Evolutionary conservation across 2,329 filamentous ascomycete species (phyloP), one percentile per base, ranked within the genome.

Genomic region (Scedosporium minutisporum): DNA sequence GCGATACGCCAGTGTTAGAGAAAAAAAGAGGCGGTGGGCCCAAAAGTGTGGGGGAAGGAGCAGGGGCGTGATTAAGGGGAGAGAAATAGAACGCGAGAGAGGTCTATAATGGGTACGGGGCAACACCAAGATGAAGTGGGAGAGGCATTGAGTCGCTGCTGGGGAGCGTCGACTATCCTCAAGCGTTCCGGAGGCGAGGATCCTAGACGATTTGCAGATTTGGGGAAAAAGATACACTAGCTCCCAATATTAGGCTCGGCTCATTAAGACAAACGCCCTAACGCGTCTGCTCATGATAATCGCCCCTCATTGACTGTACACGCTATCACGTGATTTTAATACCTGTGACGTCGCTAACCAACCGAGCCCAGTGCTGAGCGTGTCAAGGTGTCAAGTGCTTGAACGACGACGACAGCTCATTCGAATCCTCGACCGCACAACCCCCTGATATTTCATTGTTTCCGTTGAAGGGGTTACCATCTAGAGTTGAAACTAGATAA

Each of bases 1-100:
- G 33, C 33, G 23, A 23, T 6, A n/a, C 18, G 29, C 23, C 3
- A 23, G 16, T 23, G 29, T 29, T 9, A 23, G 12, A 12, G 7
- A 55, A 55, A 55, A 55, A 55, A 55, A 55, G 51, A 55, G 21
- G 51, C 51, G 51, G 51, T 55, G 51, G 51, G 51, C 23, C 21
- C 12, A 23, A 55, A 5, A 25, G 51, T 55, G 51, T 55, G 51
- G 51, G 51, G 51, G 23, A 55, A 23, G n/a, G 16, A 23, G 44
- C 44, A 23, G 44, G 44, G 16, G n/a, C 44, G 6, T 9, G 21
- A n/a, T 23, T n/a, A 48, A 48, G 18, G 2, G 21, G n/a, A 21
- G 21, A 48, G 44, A 23, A 27, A 14, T 3, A 25, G 12, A 25
- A 18, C 21, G 12, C 48, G n/a, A 53, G 5, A 18, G 51, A 55